Evolutionary conservation across 257 asterid species (phyloP), one percentile per base, ranked within the genome.

Genomic region (Handroanthus guayacan): DNA sequence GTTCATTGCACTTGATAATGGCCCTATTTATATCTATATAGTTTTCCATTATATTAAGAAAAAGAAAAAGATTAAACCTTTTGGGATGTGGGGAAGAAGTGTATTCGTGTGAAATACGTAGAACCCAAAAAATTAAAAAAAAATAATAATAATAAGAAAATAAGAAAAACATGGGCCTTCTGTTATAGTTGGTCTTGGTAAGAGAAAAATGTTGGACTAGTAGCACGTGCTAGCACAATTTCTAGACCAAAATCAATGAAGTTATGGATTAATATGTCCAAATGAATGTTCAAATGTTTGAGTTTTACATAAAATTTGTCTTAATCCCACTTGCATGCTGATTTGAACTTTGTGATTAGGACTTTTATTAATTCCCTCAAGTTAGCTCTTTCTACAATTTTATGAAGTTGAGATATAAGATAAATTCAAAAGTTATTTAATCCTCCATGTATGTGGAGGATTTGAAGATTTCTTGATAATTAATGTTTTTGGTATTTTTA

Each of bases 51-150:
- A 17, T 3, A 58, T 20, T 1, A 25, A 58, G 1, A 55, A 16
- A 5, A 31, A 12, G 7, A 31, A 34, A 7, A 34, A 11, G 12
- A 34, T 12, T 31, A 14, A 60, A 20, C 10, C 20, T 52, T 41
- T 41, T 41, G 45, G 45, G 45, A 5, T 41, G 45, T 41, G 45
- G 45, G 3, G 45, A 8, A 41, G 45, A 4, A 75, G 73, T 76
- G 69, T 69, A 51, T 51, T 64, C 37, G 62, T 78, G 78, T 78
- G 74, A 78, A 78, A 44, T 63, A 36, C 78, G 78, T 71, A 31
- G 69, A 78, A 47, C 0, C 31, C 31, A 25, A 25, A 25, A 25
- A 1, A 25, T 25, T 25, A 25, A 25, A 25, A 25, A 25, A 25
- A 25, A 0, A 25, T 0, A 25, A 25, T 25, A 25, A 25, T n/a